Percentiles rank a stretch among this genome's conserved stretches.
These are phyloP conservation scores for Rhodotorula mucilaginosa DNA, from an alignment of 1,284 basidiomycete species.

Conservation along the genomic window DNA sequence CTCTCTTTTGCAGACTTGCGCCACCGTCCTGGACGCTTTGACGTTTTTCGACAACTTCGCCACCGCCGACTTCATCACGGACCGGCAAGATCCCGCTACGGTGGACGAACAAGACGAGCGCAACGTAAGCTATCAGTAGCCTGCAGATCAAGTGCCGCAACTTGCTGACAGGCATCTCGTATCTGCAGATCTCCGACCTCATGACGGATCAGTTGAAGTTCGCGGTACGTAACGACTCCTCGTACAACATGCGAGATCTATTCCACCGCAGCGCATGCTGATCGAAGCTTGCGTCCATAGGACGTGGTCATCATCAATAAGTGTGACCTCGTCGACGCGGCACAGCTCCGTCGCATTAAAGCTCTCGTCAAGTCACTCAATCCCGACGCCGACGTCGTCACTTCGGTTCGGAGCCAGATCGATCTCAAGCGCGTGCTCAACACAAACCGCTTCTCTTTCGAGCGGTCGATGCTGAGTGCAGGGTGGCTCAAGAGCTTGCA, in stretches of 20 bases:
- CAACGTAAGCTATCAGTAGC: constrained; percentile 39
- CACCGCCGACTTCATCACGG: constrained; percentile 54
- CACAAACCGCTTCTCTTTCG: constrained; percentile 51
- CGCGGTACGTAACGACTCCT: constrained; percentile 32
- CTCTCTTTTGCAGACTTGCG: constrained; percentile 45
- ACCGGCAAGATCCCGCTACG: constrained; percentile 46
- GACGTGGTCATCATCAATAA: constrained; percentile 55
- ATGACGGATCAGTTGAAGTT: constrained; percentile 54
- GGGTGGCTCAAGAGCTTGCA: constrained; percentile 53
- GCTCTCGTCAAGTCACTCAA: constrained; percentile 51
- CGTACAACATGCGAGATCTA: too few species aligned
- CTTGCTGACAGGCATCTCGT: neutral
- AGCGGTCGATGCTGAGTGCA: constrained; percentile 51
- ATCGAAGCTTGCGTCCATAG: neutral
- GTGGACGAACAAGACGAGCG: constrained; percentile 54
- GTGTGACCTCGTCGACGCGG: constrained; percentile 43
- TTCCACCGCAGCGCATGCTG: too few species aligned
- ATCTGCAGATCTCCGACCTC: constrained; percentile 50
- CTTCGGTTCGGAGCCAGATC: constrained; percentile 45
- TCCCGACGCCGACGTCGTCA: constrained; percentile 45
- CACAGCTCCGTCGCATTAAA: constrained; percentile 47
- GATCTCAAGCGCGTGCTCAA: constrained; percentile 50
- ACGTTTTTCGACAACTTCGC: constrained; percentile 52
- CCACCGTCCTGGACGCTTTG: constrained; percentile 48
- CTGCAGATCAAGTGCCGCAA: too few species aligned